phyloP scores from a whole-genome alignment of 768 basidiomycete genomes.

The Tylopilus subfusipes region DNA sequence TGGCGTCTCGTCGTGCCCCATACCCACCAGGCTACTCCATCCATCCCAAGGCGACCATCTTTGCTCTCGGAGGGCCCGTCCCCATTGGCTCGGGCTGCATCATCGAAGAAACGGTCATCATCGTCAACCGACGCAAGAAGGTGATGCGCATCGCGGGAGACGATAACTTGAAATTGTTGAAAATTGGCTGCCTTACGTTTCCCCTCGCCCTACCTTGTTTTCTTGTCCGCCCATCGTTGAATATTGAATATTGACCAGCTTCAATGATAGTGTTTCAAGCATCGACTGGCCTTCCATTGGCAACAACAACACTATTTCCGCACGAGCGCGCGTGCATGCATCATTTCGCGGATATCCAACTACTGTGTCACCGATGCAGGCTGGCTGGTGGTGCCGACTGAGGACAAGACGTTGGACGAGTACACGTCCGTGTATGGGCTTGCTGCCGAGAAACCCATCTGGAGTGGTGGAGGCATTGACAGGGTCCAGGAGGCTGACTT shows the following conservation, averaged over 20 bases:
- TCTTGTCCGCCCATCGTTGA: neutral
- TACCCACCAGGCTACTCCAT: conserved; percentile 85
- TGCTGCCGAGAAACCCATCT: conserved; percentile 65
- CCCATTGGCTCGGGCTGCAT: conserved; percentile 85
- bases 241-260: no score
- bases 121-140: conserved; percentile 88
- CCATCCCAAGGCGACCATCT: conserved; percentile 92
- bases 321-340: conserved; percentile 81
- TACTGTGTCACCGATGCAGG: conserved; percentile 82
- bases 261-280: conserved; percentile 44
- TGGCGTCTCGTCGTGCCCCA: conserved; percentile 13
- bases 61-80: conserved; percentile 88
- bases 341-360: conserved; percentile 70
- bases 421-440: conserved; percentile 84
- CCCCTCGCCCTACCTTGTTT: neutral
- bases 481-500: conserved; percentile 80
- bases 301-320: conserved; percentile 80
- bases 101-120: conserved; percentile 86
- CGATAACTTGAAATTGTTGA: conserved; percentile 90
- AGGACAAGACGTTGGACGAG: conserved; percentile 75
- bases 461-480: conserved; percentile 88
- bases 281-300: conserved; percentile 86
- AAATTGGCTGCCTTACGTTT: conserved; percentile 85
- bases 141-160: conserved; percentile 93
- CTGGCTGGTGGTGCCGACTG: conserved; percentile 73